These are phyloP conservation scores for Condylostoma magnum DNA, from an alignment of 169 alveolate genomes.

Conservation along the genomic window DNA sequence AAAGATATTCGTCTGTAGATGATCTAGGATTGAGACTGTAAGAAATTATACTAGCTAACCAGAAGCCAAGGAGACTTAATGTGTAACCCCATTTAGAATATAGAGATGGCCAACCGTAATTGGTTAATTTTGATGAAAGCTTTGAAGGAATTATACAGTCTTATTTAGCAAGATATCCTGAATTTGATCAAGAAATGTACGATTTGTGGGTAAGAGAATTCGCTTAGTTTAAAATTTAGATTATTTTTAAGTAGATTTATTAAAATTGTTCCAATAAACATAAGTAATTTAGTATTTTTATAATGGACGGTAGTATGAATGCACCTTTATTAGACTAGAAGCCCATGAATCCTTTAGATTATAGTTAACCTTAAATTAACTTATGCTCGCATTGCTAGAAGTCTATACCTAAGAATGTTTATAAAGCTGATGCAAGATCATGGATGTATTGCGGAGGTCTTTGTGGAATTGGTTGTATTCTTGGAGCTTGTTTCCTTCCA, in stretches of 20 bases:
- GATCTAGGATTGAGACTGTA: constrained; percentile 48
- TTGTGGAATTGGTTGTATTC: constrained; percentile 21
- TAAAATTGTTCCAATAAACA: no score
- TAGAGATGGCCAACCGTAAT: constrained; percentile 34
- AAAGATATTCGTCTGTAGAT: constrained; percentile 50
- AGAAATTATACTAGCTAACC: constrained; percentile 51
- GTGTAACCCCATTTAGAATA: constrained; percentile 47
- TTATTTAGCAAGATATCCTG: constrained; percentile 21
- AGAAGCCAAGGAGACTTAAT: constrained; percentile 62
- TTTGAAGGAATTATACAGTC: constrained; percentile 67
- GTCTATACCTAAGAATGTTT: constrained; percentile 13
- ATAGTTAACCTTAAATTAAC: no score
- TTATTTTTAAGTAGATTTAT: neutral
- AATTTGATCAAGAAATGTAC: constrained; percentile 16
- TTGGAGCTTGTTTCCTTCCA: constrained; percentile 16
- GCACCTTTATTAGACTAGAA: no score
- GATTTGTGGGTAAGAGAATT: constrained; percentile 22
- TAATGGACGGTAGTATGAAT: no score
- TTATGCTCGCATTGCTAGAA: no score
- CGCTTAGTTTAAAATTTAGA: no score
- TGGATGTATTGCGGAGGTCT: constrained; percentile 19
- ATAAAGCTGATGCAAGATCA: neutral
- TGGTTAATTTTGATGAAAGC: constrained; percentile 48
- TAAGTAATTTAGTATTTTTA: no score
- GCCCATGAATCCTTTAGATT: no score